These are phyloP conservation scores for Chrysosphaeria jannelii DNA, from an alignment of 2,329 filamentous ascomycete genomes.

Conservation along the genomic window DNA sequence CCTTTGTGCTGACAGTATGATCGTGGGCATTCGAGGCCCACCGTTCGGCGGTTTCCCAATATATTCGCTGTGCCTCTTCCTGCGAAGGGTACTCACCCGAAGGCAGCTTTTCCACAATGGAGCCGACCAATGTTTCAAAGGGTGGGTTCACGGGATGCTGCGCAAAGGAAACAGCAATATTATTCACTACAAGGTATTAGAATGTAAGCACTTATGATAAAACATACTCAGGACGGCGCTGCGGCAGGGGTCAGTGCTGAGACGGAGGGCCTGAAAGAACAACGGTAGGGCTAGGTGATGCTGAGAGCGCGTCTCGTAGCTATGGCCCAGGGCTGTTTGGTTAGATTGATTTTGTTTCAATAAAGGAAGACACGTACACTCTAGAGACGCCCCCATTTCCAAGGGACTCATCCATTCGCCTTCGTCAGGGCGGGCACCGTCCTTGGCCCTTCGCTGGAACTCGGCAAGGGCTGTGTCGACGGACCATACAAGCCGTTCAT, in stretches of 20 bases:
- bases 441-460: constrained; percentile 30
- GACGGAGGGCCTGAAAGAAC: constrained; percentile 54
- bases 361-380: constrained; percentile 16
- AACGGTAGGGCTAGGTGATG: constrained; percentile 62
- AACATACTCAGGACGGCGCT: constrained; percentile 44
- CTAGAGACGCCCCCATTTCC: constrained; percentile 43
- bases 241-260: constrained; percentile 40
- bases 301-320: constrained; percentile 43
- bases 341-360: neutral
- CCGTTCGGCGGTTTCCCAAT: constrained; percentile 37
- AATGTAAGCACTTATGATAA: neutral
- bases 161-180: constrained; percentile 42
- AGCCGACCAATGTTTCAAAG: constrained; percentile 8
- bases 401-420: constrained; percentile 39
- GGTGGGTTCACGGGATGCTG: constrained; percentile 23
- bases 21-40: constrained; percentile 57
- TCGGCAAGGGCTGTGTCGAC: constrained; percentile 58
- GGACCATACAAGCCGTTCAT: constrained; percentile 48
- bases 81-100: neutral
- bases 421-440: constrained; percentile 40
- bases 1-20: constrained; percentile 31
- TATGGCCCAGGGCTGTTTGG: constrained; percentile 34
- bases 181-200: constrained; percentile 49
- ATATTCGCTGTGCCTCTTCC: constrained; percentile 21
- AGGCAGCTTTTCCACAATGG: constrained; percentile 2